Conservation (phyloP, 2,329 filamentous ascomycete genomes). For the Aspergillus uvarum region DNA sequence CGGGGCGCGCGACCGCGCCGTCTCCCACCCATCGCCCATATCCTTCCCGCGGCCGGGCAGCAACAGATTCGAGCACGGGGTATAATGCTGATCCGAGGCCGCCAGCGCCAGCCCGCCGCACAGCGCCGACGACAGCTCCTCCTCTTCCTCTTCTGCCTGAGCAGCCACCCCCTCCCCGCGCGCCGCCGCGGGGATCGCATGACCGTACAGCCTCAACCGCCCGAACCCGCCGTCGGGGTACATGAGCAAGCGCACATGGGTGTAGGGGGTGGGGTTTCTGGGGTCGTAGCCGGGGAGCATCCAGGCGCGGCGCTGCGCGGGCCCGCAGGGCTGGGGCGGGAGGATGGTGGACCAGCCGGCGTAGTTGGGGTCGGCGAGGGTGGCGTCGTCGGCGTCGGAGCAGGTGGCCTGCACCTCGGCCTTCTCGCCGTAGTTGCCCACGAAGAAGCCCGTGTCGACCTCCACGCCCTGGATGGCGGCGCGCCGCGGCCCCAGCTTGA, state of each 20-base stretch:
- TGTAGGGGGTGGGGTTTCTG: constrained; percentile 36
- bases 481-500: constrained; percentile 55
- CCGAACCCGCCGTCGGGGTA: constrained; percentile 50
- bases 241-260: constrained; percentile 46
- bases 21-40: constrained; percentile 50
- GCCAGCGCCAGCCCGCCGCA: constrained; percentile 41
- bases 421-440: constrained; percentile 48
- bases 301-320: constrained; percentile 46
- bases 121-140: constrained; percentile 44
- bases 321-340: constrained; percentile 39
- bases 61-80: constrained; percentile 41
- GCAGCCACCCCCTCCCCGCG: constrained; percentile 6
- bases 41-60: constrained; percentile 46
- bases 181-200: constrained; percentile 37
- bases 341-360: constrained; percentile 42
- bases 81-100: constrained; percentile 46
- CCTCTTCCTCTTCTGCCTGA: constrained; percentile 6
- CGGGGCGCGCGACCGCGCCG: constrained; percentile 38
- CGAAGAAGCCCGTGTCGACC: constrained; percentile 47
- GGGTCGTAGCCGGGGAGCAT: constrained; percentile 28
- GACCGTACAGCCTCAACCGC: constrained; percentile 44
- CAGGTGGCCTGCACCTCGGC: constrained; percentile 41
- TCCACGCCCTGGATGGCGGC: constrained; percentile 44
- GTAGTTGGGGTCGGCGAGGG: constrained; percentile 35
- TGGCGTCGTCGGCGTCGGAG: constrained; percentile 26